phyloP scores from a whole-genome alignment of 345 rosid genomes.

The Corchorus olitorius region DNA sequence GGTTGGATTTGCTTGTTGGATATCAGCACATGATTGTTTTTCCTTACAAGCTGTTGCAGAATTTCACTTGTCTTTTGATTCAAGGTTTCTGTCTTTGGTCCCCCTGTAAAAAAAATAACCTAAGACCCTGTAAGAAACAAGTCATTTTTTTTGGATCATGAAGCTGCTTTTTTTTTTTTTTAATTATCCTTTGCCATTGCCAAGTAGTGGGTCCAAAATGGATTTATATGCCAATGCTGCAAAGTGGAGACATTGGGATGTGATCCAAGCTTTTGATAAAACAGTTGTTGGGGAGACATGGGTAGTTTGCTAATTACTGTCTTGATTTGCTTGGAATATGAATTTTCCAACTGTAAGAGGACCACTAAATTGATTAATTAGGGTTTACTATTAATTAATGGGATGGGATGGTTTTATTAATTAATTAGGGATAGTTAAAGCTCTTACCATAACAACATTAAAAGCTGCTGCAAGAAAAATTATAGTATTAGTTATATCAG shows the following conservation, averaged over 20 bases:
- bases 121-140: constrained; percentile 26
- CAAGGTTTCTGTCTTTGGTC: constrained; percentile 3
- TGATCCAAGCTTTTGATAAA: neutral
- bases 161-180: neutral
- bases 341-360: neutral
- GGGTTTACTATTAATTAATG: neutral
- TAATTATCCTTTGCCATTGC: constrained; percentile 4
- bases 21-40: constrained; percentile 38
- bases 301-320: neutral
- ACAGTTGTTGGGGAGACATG: constrained; percentile 32
- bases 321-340: neutral
- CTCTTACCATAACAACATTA: neutral
- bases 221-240: constrained; percentile 14
- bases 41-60: constrained; percentile 6
- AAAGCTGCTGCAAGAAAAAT: neutral
- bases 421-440: neutral
- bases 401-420: too few species aligned
- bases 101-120: constrained; percentile 1
- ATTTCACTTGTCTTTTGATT: constrained; percentile 17
- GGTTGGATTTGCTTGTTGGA: constrained; percentile 26
- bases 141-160: neutral
- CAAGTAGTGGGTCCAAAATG: constrained; percentile 17
- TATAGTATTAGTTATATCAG: too few species aligned
- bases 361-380: neutral
- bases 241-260: constrained; percentile 2